phyloP scores from a whole-genome alignment of 768 basidiomycete genomes.

The Psilocybe cubensis region DNA sequence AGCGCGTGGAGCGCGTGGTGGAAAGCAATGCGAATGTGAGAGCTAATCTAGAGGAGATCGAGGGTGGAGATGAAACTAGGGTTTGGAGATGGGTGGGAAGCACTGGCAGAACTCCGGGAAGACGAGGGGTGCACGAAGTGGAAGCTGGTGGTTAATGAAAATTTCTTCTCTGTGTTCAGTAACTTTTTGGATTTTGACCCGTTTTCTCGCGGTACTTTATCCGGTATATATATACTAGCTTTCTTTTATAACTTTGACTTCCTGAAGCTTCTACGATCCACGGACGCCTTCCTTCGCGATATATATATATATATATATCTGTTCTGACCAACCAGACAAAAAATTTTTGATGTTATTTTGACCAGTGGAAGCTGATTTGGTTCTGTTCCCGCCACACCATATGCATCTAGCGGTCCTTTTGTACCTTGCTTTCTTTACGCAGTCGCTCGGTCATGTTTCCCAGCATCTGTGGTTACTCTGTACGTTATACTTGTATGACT shows the following conservation, averaged over 20 bases:
- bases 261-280: too few relatives aligned
- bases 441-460: not conserved
- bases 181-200: not conserved
- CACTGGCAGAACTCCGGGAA: slow-evolving; percentile 35
- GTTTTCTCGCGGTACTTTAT: too few relatives aligned
- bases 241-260: too few relatives aligned
- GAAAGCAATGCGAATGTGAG: slow-evolving; percentile 92
- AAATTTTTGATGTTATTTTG: slow-evolving; percentile 2
- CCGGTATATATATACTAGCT: too few relatives aligned
- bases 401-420: slow-evolving; percentile 5
- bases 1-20: slow-evolving; percentile 80
- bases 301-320: slow-evolving; percentile 3
- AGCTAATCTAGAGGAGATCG: slow-evolving; percentile 80
- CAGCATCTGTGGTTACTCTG: not conserved
- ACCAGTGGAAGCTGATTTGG: slow-evolving; percentile 1
- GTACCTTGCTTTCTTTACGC: slow-evolving; percentile 4
- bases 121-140: slow-evolving; percentile 21
- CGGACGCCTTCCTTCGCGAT: too few relatives aligned
- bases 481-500: not conserved
- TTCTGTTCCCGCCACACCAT: slow-evolving; percentile 9
- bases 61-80: slow-evolving; percentile 84
- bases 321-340: not conserved
- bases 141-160: slow-evolving; percentile 3
- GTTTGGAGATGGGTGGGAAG: slow-evolving; percentile 92
- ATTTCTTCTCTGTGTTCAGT: not conserved